Evolutionary conservation across 1,284 basidiomycete genomes (phyloP).

Genomic region (Sanghuangporus weigelae): DNA sequence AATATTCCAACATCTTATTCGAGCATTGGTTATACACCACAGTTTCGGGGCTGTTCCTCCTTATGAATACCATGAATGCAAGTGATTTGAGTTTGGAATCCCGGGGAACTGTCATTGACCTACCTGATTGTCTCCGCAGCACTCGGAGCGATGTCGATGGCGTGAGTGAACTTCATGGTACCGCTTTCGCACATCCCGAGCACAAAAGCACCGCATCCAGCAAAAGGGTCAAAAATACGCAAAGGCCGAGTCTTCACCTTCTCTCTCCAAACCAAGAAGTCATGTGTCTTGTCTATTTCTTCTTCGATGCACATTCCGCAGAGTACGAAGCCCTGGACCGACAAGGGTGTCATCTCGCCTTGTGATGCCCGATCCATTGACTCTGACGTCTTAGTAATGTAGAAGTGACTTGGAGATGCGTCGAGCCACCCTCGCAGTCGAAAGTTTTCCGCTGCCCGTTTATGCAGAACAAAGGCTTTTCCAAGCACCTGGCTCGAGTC

Average conservation of each 20-base stretch:
- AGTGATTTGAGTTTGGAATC: neutral
- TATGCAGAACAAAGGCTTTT: slow-evolving; percentile 43
- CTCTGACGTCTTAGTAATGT: slow-evolving; percentile 43
- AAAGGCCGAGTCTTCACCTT: slow-evolving; percentile 34
- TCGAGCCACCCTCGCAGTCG: slow-evolving; percentile 44
- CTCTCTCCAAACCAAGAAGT: slow-evolving; percentile 24
- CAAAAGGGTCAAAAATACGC: slow-evolving; percentile 56
- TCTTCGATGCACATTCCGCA: slow-evolving; percentile 43
- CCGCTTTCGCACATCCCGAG: slow-evolving; percentile 47
- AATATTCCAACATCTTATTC: slow-evolving; percentile 52
- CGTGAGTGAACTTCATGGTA: slow-evolving; percentile 53
- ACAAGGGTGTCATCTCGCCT: slow-evolving; percentile 16
- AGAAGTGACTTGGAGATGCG: slow-evolving; percentile 53
- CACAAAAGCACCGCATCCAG: slow-evolving; percentile 60
- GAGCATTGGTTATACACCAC: slow-evolving; percentile 54
- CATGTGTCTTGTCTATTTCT: slow-evolving; percentile 27
- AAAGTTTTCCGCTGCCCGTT: slow-evolving; percentile 21
- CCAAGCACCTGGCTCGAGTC: slow-evolving; percentile 37
- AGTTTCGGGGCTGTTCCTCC: slow-evolving; percentile 22
- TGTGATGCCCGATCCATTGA: slow-evolving; percentile 32
- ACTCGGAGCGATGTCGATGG: slow-evolving; percentile 64
- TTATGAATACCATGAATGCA: too few species aligned
- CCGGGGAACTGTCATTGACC: slow-evolving; percentile 32
- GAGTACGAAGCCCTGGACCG: slow-evolving; percentile 31
- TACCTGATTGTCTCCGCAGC: slow-evolving; percentile 61